Evolutionary conservation across 2,329 filamentous ascomycete species (phyloP).

Genomic region (Cladosporium velox): DNA sequence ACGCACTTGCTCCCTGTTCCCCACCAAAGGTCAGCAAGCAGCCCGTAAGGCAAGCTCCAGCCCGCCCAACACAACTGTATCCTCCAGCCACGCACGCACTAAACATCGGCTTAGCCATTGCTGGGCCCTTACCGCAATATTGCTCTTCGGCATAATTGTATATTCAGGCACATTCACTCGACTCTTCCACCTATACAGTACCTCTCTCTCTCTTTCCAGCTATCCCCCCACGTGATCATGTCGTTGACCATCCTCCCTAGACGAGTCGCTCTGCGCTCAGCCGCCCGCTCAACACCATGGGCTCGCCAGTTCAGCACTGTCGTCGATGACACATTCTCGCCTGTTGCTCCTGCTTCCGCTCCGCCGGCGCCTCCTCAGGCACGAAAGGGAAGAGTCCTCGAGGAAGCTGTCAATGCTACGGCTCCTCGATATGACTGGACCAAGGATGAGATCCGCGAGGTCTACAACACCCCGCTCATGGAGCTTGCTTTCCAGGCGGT

Average conservation of each 20-base stretch:
- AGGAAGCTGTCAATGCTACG: slow-evolving; percentile 60
- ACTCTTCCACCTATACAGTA: not conserved
- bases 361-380: slow-evolving; percentile 28
- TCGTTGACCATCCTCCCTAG: slow-evolving; percentile 29
- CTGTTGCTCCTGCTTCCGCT: slow-evolving; percentile 28
- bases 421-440: slow-evolving; percentile 74
- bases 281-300: slow-evolving; percentile 11
- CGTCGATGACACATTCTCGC: slow-evolving; percentile 38
- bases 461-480: slow-evolving; percentile 80
- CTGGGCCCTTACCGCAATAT: slow-evolving; percentile 2
- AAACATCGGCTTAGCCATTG: slow-evolving; percentile 13
- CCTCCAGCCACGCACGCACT: not conserved
- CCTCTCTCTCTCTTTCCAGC: not conserved
- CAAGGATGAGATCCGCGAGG: slow-evolving; percentile 74
- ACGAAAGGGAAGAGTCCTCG: slow-evolving; percentile 36
- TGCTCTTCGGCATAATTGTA: not conserved
- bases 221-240: slow-evolving; percentile 24
- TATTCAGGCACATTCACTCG: not conserved
- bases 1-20: not conserved
- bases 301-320: slow-evolving; percentile 37
- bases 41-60: slow-evolving; percentile 4
- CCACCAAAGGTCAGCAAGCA: not conserved
- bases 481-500: slow-evolving; percentile 56
- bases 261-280: slow-evolving; percentile 16
- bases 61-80: slow-evolving; percentile 9